Percentiles rank a stretch among this genome's conserved stretches.
phyloP scores from a whole-genome alignment of 2,329 filamentous ascomycete species.

The Penicillium sp. region DNA sequence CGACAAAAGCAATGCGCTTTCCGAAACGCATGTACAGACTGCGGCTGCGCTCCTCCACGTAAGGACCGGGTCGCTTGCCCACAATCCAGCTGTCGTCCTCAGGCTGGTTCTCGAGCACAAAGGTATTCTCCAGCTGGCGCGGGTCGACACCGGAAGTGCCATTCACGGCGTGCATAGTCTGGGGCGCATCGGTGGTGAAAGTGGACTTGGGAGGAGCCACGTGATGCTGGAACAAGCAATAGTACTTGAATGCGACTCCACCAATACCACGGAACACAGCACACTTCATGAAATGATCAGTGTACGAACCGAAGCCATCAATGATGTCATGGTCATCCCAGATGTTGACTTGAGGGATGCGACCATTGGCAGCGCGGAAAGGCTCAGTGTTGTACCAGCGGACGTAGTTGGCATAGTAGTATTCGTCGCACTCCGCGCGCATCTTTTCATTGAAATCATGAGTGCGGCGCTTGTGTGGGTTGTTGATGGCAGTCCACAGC shows the following conservation, averaged over 20 bases:
- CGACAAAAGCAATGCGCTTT: slow-evolving; percentile 62
- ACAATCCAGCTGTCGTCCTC: slow-evolving; percentile 76
- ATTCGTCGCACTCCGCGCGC: slow-evolving; percentile 59
- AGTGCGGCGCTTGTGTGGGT: slow-evolving; percentile 59
- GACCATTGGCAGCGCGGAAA: slow-evolving; percentile 60
- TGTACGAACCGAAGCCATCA: slow-evolving; percentile 66
- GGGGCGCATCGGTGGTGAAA: slow-evolving; percentile 71
- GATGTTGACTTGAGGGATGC: slow-evolving; percentile 64
- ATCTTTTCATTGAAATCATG: slow-evolving; percentile 66
- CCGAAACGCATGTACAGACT: slow-evolving; percentile 65
- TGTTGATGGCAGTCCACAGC: slow-evolving; percentile 60
- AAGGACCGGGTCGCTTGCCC: slow-evolving; percentile 68
- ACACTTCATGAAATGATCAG: slow-evolving; percentile 66
- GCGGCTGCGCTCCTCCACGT: slow-evolving; percentile 61
- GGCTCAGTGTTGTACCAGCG: slow-evolving; percentile 68
- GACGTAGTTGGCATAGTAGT: slow-evolving; percentile 62
- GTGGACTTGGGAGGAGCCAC: slow-evolving; percentile 80
- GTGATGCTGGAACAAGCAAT: slow-evolving; percentile 71
- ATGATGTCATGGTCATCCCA: slow-evolving; percentile 69
- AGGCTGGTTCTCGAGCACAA: slow-evolving; percentile 59
- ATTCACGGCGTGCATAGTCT: slow-evolving; percentile 52
- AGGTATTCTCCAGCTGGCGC: slow-evolving; percentile 71
- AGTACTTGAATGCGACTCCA: slow-evolving; percentile 59
- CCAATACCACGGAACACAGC: slow-evolving; percentile 66
- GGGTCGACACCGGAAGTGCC: slow-evolving; percentile 60